Percentiles rank a stretch among this genome's conserved stretches.
Evolutionary conservation across 768 basidiomycete genomes (phyloP).

Genomic region (Suillus discolor): DNA sequence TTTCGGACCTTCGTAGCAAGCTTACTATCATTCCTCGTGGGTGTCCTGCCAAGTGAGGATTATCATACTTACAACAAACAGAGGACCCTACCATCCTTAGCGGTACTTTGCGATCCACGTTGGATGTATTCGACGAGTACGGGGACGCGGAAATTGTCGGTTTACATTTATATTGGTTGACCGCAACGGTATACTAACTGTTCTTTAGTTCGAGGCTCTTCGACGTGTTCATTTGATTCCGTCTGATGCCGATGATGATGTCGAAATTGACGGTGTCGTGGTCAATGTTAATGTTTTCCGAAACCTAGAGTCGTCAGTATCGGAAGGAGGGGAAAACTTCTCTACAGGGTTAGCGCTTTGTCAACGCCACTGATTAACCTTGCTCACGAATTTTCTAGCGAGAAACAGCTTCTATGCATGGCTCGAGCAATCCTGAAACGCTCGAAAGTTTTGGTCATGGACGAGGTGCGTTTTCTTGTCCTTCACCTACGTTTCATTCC

Average conservation of each 20-base stretch:
- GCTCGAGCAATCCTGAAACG: conserved; percentile 82
- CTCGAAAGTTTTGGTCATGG: conserved; percentile 81
- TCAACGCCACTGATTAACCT: conserved; percentile 15
- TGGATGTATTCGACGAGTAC: conserved; percentile 89
- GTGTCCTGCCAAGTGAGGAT: conserved; percentile 22
- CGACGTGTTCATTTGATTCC: conserved; percentile 82
- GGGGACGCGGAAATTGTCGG: conserved; percentile 80
- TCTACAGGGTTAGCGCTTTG: conserved; percentile 64
- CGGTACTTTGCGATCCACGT: conserved; percentile 75
- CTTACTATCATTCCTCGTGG: conserved; percentile 77
- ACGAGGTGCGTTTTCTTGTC: conserved; percentile 54
- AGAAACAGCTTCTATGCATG: conserved; percentile 90
- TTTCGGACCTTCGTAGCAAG: conserved; percentile 78
- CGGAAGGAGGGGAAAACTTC: conserved; percentile 90
- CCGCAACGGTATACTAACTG: not conserved
- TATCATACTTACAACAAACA: conserved; percentile 25
- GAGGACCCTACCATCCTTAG: conserved; percentile 91
- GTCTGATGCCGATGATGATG: conserved; percentile 51
- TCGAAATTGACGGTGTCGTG: conserved; percentile 34
- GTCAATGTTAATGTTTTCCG: conserved; percentile 79
- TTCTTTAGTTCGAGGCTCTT: conserved; percentile 72
- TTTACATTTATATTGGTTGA: not conserved
- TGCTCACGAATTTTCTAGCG: conserved; percentile 38
- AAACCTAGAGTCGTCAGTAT: conserved; percentile 70
- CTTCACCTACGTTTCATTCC: not conserved